Percentiles rank a stretch among this genome's conserved stretches.
Evolutionary conservation across 148 eudicot genomes (phyloP).

Genomic region (Diospyros lotus): DNA sequence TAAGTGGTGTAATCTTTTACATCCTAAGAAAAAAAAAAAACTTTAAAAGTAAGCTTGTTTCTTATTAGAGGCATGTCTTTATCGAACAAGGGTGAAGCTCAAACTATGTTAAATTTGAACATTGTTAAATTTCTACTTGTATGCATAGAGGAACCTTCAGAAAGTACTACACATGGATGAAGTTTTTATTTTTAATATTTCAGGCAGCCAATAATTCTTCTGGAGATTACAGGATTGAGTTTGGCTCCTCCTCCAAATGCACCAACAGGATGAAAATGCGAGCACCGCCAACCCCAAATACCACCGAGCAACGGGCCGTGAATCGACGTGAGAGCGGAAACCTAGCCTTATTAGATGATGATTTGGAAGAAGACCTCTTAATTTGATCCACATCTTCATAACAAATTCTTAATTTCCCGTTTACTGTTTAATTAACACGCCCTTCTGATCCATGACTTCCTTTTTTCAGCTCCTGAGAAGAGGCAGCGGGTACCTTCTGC

Average conservation of each 20-base stretch:
- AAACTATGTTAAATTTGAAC: no score
- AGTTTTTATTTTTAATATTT: neutral
- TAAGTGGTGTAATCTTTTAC: no score
- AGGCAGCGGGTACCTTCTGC: slow-evolving; percentile 98
- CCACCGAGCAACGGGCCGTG: slow-evolving; percentile 35
- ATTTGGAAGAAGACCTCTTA: no score
- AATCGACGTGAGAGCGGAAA: slow-evolving; percentile 53
- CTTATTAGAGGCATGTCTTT: no score
- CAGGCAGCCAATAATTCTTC: slow-evolving; percentile 47
- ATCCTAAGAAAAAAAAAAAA: no score
- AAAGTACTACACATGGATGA: no score
- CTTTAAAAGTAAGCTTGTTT: no score
- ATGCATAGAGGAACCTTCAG: no score
- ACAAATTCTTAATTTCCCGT: neutral
- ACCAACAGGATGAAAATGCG: slow-evolving; percentile 33
- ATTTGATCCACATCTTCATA: no score
- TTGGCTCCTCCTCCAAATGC: slow-evolving; percentile 53
- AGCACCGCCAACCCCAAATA: slow-evolving; percentile 22
- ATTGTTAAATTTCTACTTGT: neutral
- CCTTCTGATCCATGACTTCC: neutral
- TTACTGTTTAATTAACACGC: neutral
- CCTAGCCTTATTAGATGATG: neutral
- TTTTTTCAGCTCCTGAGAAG: slow-evolving; percentile 81
- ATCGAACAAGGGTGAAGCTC: no score
- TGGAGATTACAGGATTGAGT: slow-evolving; percentile 45